A percentile compares a stretch with the other conserved stretches of the same genome.
phyloP scores from a whole-genome alignment of 2,329 filamentous ascomycete genomes.

The Pseudogymnoascus sp. region DNA sequence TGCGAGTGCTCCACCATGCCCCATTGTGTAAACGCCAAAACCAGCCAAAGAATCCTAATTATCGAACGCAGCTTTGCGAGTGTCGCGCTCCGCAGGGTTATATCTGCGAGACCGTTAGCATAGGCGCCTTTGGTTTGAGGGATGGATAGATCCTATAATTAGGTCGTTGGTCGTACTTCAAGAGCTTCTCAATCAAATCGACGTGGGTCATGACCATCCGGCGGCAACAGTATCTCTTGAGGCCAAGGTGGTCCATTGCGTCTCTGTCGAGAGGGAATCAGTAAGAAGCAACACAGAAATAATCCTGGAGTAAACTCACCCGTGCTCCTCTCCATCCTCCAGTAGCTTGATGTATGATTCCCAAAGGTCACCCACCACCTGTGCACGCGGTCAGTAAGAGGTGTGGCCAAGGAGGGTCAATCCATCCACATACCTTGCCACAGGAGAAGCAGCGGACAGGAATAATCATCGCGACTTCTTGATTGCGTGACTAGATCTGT shows the following conservation, averaged over 20 bases:
- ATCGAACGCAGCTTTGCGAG: conserved; percentile 30
- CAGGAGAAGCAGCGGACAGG: conserved; percentile 98
- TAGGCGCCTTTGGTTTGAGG: background rate
- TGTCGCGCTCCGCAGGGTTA: conserved; percentile 40
- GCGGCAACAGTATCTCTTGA: conserved; percentile 95
- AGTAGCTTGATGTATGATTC: conserved; percentile 88
- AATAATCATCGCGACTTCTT: conserved; percentile 74
- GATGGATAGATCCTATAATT: background rate
- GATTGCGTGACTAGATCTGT: conserved; percentile 1
- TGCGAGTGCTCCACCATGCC: conserved; percentile 5
- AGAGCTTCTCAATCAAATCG: conserved; percentile 94
- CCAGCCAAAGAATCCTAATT: conserved; percentile 13
- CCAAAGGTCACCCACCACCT: conserved; percentile 94
- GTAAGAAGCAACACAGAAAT: background rate
- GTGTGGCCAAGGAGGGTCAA: background rate
- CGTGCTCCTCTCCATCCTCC: conserved; percentile 65
- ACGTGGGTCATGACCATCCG: conserved; percentile 99
- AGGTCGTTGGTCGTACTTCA: conserved; percentile 55
- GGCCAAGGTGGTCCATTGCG: conserved; percentile 89
- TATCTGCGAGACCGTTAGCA: conserved; percentile 30
- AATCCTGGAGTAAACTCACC: conserved; percentile 44
- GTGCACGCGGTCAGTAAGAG: conserved; percentile 6
- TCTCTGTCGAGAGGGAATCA: conserved; percentile 49
- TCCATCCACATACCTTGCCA: conserved; percentile 65
- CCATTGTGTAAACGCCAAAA: conserved; percentile 9